Percentiles rank a stretch among this genome's conserved stretches.
Conservation (phyloP, 116 monocot species). For the Phalaenopsis hybrid region DNA sequence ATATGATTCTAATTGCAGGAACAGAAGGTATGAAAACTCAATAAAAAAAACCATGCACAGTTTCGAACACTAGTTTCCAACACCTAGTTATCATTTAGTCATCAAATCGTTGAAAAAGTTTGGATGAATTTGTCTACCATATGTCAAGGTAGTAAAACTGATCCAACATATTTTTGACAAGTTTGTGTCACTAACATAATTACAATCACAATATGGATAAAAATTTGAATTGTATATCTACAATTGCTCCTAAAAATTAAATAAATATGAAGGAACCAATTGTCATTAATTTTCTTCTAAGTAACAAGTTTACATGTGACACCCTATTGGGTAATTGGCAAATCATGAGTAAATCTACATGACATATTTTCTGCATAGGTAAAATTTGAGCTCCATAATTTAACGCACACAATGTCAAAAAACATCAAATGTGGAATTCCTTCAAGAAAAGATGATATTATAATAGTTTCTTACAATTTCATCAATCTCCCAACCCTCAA, state of each 20-base stretch:
- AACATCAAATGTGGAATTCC: too few relatives aligned
- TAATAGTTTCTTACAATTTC: conserved; percentile 37
- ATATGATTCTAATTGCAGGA: background rate
- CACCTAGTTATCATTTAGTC: background rate
- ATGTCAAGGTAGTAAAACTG: background rate
- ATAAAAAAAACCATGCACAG: background rate
- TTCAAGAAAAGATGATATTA: background rate
- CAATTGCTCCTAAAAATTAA: background rate
- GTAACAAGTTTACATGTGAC: too few relatives aligned
- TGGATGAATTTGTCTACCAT: too few relatives aligned
- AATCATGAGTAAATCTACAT: too few relatives aligned
- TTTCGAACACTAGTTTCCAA: background rate
- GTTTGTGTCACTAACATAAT: too few relatives aligned
- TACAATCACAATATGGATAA: too few relatives aligned
- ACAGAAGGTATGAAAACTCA: background rate
- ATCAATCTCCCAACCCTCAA: conserved; percentile 93
- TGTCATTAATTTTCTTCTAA: background rate
- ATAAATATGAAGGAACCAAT: background rate
- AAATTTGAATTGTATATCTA: too few relatives aligned
- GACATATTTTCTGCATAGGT: too few relatives aligned
- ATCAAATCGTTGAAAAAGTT: background rate
- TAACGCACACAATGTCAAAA: too few relatives aligned
- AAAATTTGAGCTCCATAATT: too few relatives aligned
- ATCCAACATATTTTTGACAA: background rate
- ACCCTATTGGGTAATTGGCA: too few relatives aligned